Evolutionary conservation across 306 rosid genomes (phyloP), one percentile per base, ranked within the genome.

Genomic region (Cucurbita moschata): DNA sequence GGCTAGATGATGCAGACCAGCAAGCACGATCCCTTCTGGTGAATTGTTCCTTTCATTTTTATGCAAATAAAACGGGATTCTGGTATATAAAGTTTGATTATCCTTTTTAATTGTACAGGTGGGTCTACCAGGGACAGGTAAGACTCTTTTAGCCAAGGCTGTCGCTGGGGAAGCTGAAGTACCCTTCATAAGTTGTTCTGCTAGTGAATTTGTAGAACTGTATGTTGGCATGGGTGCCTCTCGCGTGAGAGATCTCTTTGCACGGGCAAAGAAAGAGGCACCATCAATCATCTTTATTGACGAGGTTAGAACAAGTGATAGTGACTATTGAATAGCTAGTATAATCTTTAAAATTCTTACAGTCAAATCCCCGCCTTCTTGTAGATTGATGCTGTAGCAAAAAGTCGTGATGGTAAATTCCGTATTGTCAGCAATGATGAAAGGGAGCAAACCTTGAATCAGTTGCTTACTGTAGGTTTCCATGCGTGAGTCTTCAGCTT

Each of bases 171-270:
- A 94, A 79, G 99, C 99, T 77, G 99, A 94, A 62, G 99, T 94
- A 30, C 99, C 99, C 63, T 94, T 94, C 78, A 83, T 91, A 78
- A 94, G 96, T 77, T 94, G 99, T 83, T 94, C 99, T 61, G 99
- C 99, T 35, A 94, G 99, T 82, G 99, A 94, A 85, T 94, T 94
- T 77, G 99, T 94, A 43, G 99, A 94, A 85, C 84, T 94, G 79
- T 94, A 91, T 87, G 97, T 94, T 71, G 99, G 99, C 78, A 94
- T 94, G 99, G 99, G 99, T 80, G 99, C 99, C 79, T 94, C 99
- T 77, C 99, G 99, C 73, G 99, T 94, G 80, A 89, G 99, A 81
- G 99, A 94, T 85, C 95, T 94, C 77, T 94, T 94, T 89, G 97
- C 99, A 69, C 88, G 92, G 71, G 99, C 99, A 81, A 94, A 94